A percentile compares a stretch with the other conserved stretches of the same genome.
These are phyloP conservation scores for Ustilago cynodontis DNA, from an alignment of 1,284 basidiomycete species.

Conservation along the genomic window DNA sequence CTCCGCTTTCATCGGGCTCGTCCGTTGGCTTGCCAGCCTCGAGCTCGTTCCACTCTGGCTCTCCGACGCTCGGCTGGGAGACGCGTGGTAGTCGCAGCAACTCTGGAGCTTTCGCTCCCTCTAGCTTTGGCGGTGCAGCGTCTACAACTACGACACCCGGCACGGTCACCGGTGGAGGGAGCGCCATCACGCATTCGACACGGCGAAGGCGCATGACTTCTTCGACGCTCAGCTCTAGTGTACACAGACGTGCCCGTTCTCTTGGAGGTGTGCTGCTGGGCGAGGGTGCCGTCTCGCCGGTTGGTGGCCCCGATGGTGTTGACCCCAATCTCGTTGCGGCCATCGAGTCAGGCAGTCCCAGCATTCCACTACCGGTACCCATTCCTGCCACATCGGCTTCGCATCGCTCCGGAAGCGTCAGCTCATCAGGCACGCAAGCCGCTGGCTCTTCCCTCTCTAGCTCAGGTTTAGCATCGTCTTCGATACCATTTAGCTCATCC, in stretches of 20 bases:
- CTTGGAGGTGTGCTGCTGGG: constrained; percentile 58
- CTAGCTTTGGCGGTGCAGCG: constrained; percentile 31
- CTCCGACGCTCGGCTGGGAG: constrained; percentile 39
- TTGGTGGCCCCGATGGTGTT: constrained; percentile 68
- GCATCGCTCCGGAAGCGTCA: constrained; percentile 43
- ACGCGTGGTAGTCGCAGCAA: constrained; percentile 33
- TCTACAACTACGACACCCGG: constrained; percentile 37
- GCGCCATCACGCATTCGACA: constrained; percentile 35
- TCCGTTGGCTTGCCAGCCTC: constrained; percentile 33
- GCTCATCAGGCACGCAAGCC: constrained; percentile 49
- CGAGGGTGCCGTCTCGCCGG: constrained; percentile 55
- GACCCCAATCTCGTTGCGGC: constrained; percentile 67
- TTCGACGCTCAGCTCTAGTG: constrained; percentile 43
- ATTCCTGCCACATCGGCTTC: constrained; percentile 35
- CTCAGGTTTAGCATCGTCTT: constrained; percentile 31
- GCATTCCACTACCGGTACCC: constrained; percentile 48
- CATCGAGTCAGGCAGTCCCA: constrained; percentile 56
- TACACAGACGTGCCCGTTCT: constrained; percentile 66
- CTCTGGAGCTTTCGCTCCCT: constrained; percentile 34
- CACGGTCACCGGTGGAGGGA: constrained; percentile 32
- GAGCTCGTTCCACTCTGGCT: constrained; percentile 40
- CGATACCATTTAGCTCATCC: constrained; percentile 35
- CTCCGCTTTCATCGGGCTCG: constrained; percentile 37
- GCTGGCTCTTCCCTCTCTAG: constrained; percentile 37
- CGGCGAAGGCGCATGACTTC: constrained; percentile 47